Conservation (phyloP, 768 basidiomycete species). For the Auriscalpium microsporum region DNA sequence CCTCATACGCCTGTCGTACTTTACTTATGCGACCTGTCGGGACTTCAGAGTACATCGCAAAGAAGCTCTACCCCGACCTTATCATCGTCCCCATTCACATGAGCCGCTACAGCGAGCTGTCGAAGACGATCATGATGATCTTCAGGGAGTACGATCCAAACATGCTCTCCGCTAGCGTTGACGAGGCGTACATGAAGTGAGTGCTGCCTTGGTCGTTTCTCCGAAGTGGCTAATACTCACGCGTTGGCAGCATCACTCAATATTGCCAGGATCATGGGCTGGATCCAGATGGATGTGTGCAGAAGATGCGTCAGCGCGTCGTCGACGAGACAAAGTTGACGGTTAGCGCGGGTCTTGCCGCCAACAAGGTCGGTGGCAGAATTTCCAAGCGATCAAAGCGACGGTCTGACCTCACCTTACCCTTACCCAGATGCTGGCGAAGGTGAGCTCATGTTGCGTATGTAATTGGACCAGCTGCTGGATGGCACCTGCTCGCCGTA, state of each 20-base stretch:
- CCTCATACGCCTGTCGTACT: background rate
- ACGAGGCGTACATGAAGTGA: conserved; percentile 90
- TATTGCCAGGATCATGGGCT: conserved; percentile 69
- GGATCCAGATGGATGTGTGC: conserved; percentile 65
- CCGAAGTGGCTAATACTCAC: background rate
- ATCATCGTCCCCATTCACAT: conserved; percentile 56
- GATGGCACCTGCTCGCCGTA: conserved; percentile 19
- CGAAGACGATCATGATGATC: conserved; percentile 59
- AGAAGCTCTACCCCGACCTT: conserved; percentile 87
- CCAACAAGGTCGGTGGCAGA: conserved; percentile 64
- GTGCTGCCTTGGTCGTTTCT: conserved; percentile 14
- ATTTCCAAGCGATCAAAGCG: conserved; percentile 7
- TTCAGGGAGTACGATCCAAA: conserved; percentile 65
- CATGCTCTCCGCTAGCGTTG: conserved; percentile 71
- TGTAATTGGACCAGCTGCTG: background rate
- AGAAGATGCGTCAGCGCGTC: conserved; percentile 67
- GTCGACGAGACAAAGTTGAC: conserved; percentile 76
- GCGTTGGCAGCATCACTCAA: conserved; percentile 55
- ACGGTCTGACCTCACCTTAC: conserved; percentile 1
- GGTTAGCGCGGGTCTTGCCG: conserved; percentile 91
- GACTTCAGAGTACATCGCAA: conserved; percentile 73
- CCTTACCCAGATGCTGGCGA: conserved; percentile 71
- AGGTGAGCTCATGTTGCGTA: conserved; percentile 39
- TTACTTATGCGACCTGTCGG: background rate
- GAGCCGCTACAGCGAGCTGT: conserved; percentile 60